These are phyloP conservation scores for Alternaria metachromatica DNA, from an alignment of 2,329 filamentous ascomycete species.

Conservation along the genomic window DNA sequence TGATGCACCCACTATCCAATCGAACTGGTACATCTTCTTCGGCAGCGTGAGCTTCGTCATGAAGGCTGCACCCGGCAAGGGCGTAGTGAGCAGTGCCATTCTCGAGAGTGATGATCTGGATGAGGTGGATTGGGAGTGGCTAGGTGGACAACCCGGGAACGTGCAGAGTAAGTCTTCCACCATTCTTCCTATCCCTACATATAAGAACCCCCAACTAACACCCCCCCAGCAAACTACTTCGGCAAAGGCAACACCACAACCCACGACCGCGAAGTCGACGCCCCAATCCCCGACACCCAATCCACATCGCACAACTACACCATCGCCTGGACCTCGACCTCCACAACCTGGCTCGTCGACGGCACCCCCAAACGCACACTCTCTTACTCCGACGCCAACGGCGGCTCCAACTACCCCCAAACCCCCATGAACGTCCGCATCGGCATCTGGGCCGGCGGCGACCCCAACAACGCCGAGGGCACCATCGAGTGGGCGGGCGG, in stretches of 20 bases:
- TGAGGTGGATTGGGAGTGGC: slow-evolving; percentile 83
- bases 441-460: slow-evolving; percentile 56
- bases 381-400: slow-evolving; percentile 57
- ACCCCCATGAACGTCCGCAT: slow-evolving; percentile 68
- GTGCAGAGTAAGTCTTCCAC: slow-evolving; percentile 70
- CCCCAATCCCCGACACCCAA: slow-evolving; percentile 60
- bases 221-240: slow-evolving; percentile 35
- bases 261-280: slow-evolving; percentile 70
- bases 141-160: slow-evolving; percentile 67
- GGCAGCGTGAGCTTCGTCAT: slow-evolving; percentile 77
- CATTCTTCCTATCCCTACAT: slow-evolving; percentile 31
- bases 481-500: slow-evolving; percentile 73
- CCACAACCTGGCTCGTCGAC: slow-evolving; percentile 72
- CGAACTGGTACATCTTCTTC: slow-evolving; percentile 85
- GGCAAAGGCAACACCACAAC: slow-evolving; percentile 55
- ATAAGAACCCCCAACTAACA: slow-evolving; percentile 57
- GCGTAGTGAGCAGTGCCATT: slow-evolving; percentile 81
- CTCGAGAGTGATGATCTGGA: slow-evolving; percentile 82
- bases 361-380: slow-evolving; percentile 68
- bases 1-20: slow-evolving; percentile 69
- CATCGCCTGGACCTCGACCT: slow-evolving; percentile 69
- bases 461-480: slow-evolving; percentile 53
- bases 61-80: slow-evolving; percentile 73
- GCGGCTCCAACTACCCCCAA: slow-evolving; percentile 71
- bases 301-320: slow-evolving; percentile 70